phyloP scores from a whole-genome alignment of 345 rosid genomes.

The Brassica incana region DNA sequence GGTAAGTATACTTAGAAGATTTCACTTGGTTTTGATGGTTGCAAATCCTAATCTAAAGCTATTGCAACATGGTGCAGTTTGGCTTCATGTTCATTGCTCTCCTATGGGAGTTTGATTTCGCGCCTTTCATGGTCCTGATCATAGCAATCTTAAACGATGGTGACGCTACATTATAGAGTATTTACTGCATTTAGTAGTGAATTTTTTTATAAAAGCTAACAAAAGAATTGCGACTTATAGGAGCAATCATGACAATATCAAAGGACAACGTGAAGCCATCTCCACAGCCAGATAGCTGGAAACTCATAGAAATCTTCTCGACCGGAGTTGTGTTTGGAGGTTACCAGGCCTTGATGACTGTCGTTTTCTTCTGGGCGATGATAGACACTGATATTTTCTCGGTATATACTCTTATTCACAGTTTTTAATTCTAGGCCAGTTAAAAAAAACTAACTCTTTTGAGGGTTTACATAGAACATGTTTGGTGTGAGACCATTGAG shows the following conservation, averaged over 20 bases:
- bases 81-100: constrained; percentile 88
- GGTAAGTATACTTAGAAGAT: constrained; percentile 46
- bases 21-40: constrained; percentile 1
- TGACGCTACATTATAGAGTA: constrained; percentile 35
- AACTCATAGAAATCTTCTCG: constrained; percentile 73
- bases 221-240: constrained; percentile 34
- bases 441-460: constrained; percentile 14
- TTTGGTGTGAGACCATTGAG: constrained; percentile 57
- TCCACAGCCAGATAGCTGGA: constrained; percentile 93
- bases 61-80: constrained; percentile 48
- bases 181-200: neutral
- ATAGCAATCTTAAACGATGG: constrained; percentile 92
- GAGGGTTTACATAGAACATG: constrained; percentile 45
- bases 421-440: neutral
- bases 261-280: constrained; percentile 88
- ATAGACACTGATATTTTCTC: constrained; percentile 68
- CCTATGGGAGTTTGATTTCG: constrained; percentile 84
- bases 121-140: constrained; percentile 91
- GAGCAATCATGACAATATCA: constrained; percentile 91
- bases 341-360: constrained; percentile 82
- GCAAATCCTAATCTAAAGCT: neutral
- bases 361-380: constrained; percentile 82
- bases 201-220: neutral
- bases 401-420: constrained; percentile 44
- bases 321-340: constrained; percentile 84